Conservation (phyloP, 129 eudicot species). For the Saussurea involucrata region DNA sequence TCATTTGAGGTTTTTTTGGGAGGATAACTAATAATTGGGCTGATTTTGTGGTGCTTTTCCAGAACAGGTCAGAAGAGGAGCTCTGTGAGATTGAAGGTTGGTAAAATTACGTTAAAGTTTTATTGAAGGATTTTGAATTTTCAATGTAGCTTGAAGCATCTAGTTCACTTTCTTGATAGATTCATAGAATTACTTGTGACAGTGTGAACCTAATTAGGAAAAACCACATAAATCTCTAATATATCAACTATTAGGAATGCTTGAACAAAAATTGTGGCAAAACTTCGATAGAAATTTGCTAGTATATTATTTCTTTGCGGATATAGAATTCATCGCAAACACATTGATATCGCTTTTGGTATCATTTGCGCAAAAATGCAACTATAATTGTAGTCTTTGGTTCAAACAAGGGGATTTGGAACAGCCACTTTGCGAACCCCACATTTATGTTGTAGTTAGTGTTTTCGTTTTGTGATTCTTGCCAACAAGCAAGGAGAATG, state of each 20-base stretch:
- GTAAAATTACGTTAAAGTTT: slow-evolving; percentile 1
- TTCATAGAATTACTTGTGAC: neutral
- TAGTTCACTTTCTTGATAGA: neutral
- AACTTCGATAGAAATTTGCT: neutral
- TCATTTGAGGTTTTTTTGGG: neutral
- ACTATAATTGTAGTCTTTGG: neutral
- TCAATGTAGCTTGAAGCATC: neutral
- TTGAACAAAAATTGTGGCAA: neutral
- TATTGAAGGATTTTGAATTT: neutral
- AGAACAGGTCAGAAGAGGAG: slow-evolving; percentile 99
- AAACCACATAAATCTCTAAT: neutral
- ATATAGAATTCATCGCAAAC: no score
- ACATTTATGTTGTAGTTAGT: neutral
- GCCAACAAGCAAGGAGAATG: neutral
- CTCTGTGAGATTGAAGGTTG: slow-evolving; percentile 85
- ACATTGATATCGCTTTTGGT: no score
- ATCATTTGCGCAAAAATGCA: neutral
- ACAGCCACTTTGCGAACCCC: no score
- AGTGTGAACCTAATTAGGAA: neutral
- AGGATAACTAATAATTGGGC: slow-evolving; percentile 16
- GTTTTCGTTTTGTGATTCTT: neutral
- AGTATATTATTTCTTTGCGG: no score
- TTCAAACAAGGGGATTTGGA: neutral
- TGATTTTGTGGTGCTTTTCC: slow-evolving; percentile 52
- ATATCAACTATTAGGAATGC: neutral